phyloP scores from a whole-genome alignment of 2,329 filamentous ascomycete species.

The Aquanectria penicillioides region DNA sequence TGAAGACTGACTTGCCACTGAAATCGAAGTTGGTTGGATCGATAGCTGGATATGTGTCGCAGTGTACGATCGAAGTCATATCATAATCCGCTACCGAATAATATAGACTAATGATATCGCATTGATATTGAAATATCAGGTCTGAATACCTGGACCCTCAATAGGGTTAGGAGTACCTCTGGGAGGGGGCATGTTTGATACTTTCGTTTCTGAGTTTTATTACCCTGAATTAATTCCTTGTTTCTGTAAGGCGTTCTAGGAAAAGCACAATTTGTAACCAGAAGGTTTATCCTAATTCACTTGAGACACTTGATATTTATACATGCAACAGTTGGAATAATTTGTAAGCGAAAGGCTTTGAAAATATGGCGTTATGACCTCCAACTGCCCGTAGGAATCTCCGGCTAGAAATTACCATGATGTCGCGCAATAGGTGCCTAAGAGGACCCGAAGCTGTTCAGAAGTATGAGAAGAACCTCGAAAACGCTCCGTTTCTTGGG shows the following conservation, averaged over 20 bases:
- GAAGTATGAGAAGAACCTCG: not conserved
- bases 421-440: not conserved
- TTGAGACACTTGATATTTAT: too few species aligned
- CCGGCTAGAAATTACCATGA: not conserved
- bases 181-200: not conserved
- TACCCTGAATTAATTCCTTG: too few species aligned
- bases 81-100: not conserved
- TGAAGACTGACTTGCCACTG: constrained; percentile 53
- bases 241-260: too few species aligned
- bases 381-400: not conserved
- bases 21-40: constrained; percentile 52
- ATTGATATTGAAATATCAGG: not conserved
- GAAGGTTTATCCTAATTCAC: too few species aligned
- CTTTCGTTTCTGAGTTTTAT: not conserved
- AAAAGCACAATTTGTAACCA: too few species aligned
- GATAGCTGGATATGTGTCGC: constrained; percentile 60
- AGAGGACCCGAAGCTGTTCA: not conserved
- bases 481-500: not conserved
- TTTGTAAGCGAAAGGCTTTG: not conserved
- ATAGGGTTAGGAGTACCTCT: not conserved
- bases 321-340: not conserved
- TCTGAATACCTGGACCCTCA: not conserved
- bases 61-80: not conserved
- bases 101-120: too few species aligned
- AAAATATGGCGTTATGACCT: not conserved